These are phyloP conservation scores for Naganishia vaughanmartiniae DNA, from an alignment of 768 basidiomycete genomes.

Conservation along the genomic window DNA sequence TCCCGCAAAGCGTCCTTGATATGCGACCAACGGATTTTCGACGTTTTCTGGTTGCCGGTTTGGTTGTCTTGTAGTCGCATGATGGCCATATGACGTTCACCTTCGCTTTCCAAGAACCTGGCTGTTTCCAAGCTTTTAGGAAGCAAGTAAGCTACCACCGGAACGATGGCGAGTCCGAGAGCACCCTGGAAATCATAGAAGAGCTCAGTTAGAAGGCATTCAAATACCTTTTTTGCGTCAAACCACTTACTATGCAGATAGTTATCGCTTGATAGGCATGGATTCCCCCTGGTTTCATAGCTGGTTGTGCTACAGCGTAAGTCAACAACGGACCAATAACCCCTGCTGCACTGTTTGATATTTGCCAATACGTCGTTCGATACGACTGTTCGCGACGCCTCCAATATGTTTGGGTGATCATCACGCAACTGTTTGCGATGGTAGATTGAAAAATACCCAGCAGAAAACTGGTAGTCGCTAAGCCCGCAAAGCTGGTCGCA, in stretches of 20 bases:
- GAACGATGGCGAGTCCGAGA: slow-evolving; percentile 39
- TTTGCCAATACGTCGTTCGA: slow-evolving; percentile 39
- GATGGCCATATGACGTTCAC: slow-evolving; percentile 48
- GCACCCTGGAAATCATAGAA: slow-evolving; percentile 30
- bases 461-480: slow-evolving; percentile 56
- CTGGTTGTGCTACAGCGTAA: slow-evolving; percentile 19
- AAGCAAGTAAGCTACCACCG: slow-evolving; percentile 41
- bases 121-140: slow-evolving; percentile 47
- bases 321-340: slow-evolving; percentile 37
- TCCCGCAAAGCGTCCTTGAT: slow-evolving; percentile 40
- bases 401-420: slow-evolving; percentile 47
- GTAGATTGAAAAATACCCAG: slow-evolving; percentile 58
- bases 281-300: not conserved
- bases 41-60: slow-evolving; percentile 37
- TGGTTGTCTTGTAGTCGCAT: slow-evolving; percentile 47
- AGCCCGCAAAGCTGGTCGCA: slow-evolving; percentile 54
- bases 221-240: not conserved
- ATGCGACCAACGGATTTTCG: slow-evolving; percentile 38
- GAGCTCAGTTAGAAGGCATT: not conserved
- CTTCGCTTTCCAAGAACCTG: slow-evolving; percentile 42
- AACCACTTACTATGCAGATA: slow-evolving; percentile 37
- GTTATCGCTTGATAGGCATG: slow-evolving; percentile 45
- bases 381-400: slow-evolving; percentile 37
- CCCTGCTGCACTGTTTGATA: slow-evolving; percentile 38
- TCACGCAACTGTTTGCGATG: slow-evolving; percentile 58